phyloP scores from a whole-genome alignment of 129 eudicot genomes.

The Centrapalus pauciflorus region DNA sequence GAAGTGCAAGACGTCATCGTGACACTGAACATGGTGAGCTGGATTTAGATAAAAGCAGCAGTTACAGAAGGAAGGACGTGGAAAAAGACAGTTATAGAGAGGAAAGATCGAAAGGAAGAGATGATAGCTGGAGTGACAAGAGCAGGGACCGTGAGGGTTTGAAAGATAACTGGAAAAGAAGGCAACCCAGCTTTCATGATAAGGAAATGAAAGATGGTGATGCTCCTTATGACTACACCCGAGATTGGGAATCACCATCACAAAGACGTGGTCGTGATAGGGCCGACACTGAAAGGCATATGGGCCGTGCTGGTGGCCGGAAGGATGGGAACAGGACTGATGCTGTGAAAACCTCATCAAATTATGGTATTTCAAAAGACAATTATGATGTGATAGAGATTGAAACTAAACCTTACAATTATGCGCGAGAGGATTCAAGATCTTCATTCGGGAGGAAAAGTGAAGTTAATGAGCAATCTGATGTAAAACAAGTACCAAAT shows the following conservation, averaged over 20 bases:
- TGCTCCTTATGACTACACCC: constrained; percentile 54
- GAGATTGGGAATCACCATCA: constrained; percentile 84
- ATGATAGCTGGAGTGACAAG: too few species aligned
- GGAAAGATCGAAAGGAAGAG: constrained; percentile 73
- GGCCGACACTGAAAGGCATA: constrained; percentile 55
- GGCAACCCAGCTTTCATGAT: constrained; percentile 46
- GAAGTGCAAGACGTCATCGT: constrained; percentile 55
- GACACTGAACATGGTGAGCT: constrained; percentile 51
- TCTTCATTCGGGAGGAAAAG: constrained; percentile 26
- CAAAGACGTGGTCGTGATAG: constrained; percentile 89
- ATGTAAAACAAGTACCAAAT: constrained; percentile 34
- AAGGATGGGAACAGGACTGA: constrained; percentile 83
- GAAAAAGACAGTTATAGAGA: constrained; percentile 61
- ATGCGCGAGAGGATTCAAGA: constrained; percentile 52
- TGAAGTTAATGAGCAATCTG: constrained; percentile 51
- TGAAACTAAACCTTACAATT: constrained; percentile 70
- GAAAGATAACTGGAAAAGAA: too few species aligned
- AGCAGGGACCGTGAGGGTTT: too few species aligned
- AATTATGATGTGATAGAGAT: constrained; percentile 96
- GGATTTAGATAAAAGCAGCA: constrained; percentile 51
- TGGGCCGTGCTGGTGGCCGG: constrained; percentile 71
- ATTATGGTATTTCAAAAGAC: constrained; percentile 74
- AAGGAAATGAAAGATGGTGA: constrained; percentile 70
- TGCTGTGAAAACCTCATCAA: constrained; percentile 90
- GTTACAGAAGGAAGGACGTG: constrained; percentile 45